Percentiles rank a stretch among this genome's conserved stretches.
phyloP scores from a whole-genome alignment of 176 grass and related monocot genomes.

The Ananas comosus region DNA sequence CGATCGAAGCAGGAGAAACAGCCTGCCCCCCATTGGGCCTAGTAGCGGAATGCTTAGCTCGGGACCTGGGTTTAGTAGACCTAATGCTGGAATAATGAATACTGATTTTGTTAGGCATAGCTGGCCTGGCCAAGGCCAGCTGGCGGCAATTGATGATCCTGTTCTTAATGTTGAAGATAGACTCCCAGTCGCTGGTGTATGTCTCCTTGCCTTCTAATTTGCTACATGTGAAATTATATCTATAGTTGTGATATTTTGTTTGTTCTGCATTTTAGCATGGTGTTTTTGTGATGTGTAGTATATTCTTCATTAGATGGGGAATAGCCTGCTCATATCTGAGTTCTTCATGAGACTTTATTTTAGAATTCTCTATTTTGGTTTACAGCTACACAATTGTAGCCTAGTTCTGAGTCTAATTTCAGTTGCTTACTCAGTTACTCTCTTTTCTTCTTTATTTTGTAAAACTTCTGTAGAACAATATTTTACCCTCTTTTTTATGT shows the following conservation, averaged over 20 bases:
- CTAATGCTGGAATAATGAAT: constrained; percentile 37
- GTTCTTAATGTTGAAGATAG: constrained; percentile 47
- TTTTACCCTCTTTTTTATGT: no score
- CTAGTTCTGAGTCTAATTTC: neutral
- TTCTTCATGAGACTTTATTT: neutral
- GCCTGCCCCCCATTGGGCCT: constrained; percentile 27
- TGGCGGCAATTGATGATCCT: constrained; percentile 33
- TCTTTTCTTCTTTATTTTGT: neutral
- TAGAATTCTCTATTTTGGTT: neutral
- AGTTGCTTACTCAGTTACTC: neutral
- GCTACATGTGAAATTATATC: neutral
- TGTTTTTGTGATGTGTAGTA: neutral
- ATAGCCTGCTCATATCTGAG: neutral
- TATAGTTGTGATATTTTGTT: neutral
- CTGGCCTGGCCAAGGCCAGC: constrained; percentile 44
- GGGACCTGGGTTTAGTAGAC: constrained; percentile 41
- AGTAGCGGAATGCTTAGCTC: constrained; percentile 12
- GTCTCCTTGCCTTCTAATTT: constrained; percentile 25
- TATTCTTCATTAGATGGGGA: constrained; percentile 1
- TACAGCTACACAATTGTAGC: neutral
- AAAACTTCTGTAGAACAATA: neutral
- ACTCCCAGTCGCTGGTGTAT: constrained; percentile 39
- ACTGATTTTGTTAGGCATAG: constrained; percentile 40
- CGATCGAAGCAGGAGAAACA: constrained; percentile 43
- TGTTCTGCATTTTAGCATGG: neutral